Evolutionary conservation across 371 early-diverging fungal species (phyloP).

Genomic region (Smittium culicis): DNA sequence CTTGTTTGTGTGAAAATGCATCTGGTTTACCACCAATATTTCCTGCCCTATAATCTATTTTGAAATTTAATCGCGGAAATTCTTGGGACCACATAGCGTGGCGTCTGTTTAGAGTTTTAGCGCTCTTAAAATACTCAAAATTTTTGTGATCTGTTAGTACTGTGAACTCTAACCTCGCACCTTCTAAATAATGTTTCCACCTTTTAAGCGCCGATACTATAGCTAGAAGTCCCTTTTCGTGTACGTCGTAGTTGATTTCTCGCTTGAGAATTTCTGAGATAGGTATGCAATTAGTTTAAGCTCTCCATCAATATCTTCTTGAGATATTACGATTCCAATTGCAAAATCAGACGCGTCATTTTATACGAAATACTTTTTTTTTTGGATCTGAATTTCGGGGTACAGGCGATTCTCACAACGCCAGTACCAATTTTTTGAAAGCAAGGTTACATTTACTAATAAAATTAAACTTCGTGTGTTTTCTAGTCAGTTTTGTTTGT

Average conservation of each 20-base stretch:
- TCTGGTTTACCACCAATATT: conserved; percentile 6
- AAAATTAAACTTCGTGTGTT: conserved; percentile 30
- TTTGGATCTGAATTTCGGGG: conserved; percentile 21
- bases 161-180: background rate
- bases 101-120: conserved; percentile 1
- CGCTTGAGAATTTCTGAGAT: background rate
- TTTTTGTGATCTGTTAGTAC: conserved; percentile 8
- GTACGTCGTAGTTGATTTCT: conserved; percentile 8
- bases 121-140: conserved; percentile 6
- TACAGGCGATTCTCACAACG: conserved; percentile 25
- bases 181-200: conserved; percentile 7
- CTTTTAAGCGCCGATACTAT: conserved; percentile 7
- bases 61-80: conserved; percentile 9
- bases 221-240: conserved; percentile 10
- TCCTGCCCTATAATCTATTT: conserved; percentile 10
- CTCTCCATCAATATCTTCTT: background rate
- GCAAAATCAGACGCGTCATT: conserved; percentile 35
- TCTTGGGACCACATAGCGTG: background rate
- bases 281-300: background rate
- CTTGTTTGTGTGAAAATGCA: conserved; percentile 15
- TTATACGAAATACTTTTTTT: conserved; percentile 23
- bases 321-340: conserved; percentile 4
- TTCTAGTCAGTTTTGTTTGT: conserved; percentile 27
- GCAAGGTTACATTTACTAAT: conserved; percentile 15
- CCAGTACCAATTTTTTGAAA: conserved; percentile 30